Evolutionary conservation across 441 rosid genomes (phyloP).

Genomic region (Mallotus repandus): DNA sequence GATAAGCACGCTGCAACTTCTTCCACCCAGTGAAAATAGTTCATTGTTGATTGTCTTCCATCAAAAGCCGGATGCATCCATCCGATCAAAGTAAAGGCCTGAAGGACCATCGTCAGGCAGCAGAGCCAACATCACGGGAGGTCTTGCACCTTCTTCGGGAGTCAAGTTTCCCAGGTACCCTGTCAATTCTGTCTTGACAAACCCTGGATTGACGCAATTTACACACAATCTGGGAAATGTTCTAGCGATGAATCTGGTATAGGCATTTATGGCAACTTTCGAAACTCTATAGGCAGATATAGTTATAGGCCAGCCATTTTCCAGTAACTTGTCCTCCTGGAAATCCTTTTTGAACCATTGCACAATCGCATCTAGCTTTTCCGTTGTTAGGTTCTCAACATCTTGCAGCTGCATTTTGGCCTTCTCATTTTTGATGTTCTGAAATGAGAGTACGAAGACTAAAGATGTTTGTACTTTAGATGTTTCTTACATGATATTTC

Average conservation of each 20-base stretch:
- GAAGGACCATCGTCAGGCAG: constrained; percentile 7
- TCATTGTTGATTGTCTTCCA: not conserved
- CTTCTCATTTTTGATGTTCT: constrained; percentile 4
- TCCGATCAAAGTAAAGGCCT: not conserved
- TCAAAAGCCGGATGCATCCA: constrained; percentile 5
- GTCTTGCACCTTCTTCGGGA: not conserved
- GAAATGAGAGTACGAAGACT: not conserved
- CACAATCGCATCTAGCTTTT: constrained; percentile 5
- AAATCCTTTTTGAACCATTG: not conserved
- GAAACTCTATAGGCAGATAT: constrained; percentile 1
- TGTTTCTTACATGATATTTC: not conserved
- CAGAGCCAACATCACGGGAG: not conserved
- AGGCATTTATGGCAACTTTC: not conserved
- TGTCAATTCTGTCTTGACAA: constrained; percentile 1
- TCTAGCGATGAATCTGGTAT: not conserved
- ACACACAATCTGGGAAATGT: not conserved
- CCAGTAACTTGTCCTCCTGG: constrained; percentile 3
- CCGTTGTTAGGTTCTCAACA: not conserved
- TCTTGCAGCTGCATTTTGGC: not conserved
- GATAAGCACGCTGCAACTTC: too few relatives aligned
- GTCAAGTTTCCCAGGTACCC: not conserved
- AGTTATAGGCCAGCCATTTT: constrained; percentile 1
- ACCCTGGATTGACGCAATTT: not conserved
- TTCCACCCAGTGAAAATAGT: not conserved
- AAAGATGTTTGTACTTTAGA: not conserved